Base-by-base conservation (phyloP, 2,329 filamentous ascomycete species). In the Colletotrichum acutatum region DNA sequence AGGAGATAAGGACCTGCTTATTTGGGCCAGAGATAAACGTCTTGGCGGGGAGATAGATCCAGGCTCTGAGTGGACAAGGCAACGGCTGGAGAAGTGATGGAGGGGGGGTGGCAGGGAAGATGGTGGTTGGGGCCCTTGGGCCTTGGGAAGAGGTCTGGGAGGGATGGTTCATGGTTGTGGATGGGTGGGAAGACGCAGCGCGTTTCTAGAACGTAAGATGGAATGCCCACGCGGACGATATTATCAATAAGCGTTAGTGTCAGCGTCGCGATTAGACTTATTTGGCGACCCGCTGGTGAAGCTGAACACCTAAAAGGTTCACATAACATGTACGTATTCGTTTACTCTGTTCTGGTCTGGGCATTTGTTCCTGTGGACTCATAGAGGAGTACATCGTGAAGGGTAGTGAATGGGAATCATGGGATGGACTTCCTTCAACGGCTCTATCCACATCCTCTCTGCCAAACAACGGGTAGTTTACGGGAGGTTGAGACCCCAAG, bases 1-100 rank as follows among this genome's bases (percentile, higher is more conserved):
- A 70, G 66, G 66, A 73, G 71, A 71, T 73, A 73, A 70, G 60
- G 70, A 71, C 66, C 71, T 73, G 71, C 71, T 65, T 70, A 61
- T 70, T 73, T 66, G n/a, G 71, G 60, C 14, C 60, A 73, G 66
- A 73, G 71, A 73, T 73, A 73, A 71, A 73, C 34, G 66, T 66
- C 71, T 73, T 73, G 71, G 71, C 66, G 71, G 71, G 61, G 71
- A 73, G 71, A 70, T 11, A 26, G 42, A 37, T 5, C 34, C 9
- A 16, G 34, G 37, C 28, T 57, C 54, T 73, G 71, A 71, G 32
- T 73, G 71, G 71, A 34, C 49, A 46, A 57, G 22, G 30, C 9
- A 56, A 19, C 34, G 26, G 54, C 59, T 42, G 34, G 56, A 42
- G 37, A 73, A 49, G 28, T 22, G 58, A 28, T 24, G 26, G 64